Percentiles rank a stretch among this genome's conserved stretches.
Conservation (phyloP, 2,329 filamentous ascomycete species). For the Xylariaceae sp. region DNA sequence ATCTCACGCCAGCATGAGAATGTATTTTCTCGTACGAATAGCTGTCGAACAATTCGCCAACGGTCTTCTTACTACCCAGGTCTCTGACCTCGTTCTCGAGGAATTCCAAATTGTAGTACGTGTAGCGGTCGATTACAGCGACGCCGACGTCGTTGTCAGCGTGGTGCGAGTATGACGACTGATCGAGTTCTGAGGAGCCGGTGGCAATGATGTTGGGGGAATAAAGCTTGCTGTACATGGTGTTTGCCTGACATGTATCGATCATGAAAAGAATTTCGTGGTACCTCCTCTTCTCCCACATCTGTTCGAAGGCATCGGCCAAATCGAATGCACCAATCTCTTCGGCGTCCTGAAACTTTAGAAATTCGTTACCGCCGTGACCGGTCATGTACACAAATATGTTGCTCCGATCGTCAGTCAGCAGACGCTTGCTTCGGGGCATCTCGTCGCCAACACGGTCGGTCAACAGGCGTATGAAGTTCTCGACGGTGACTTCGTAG, state of each 20-base stretch:
- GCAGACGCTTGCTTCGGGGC: slow-evolving; percentile 85
- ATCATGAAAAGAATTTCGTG: slow-evolving; percentile 99
- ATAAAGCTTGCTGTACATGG: slow-evolving; percentile 98
- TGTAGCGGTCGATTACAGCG: slow-evolving; percentile 96
- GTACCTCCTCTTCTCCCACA: slow-evolving; percentile 99
- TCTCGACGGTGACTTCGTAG: slow-evolving; percentile 98
- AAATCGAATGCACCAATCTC: slow-evolving; percentile 96
- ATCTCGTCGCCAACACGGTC: slow-evolving; percentile 93
- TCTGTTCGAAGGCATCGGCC: slow-evolving; percentile 96
- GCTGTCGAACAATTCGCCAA: slow-evolving; percentile 93
- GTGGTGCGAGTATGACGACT: slow-evolving; percentile 96
- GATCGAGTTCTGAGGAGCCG: slow-evolving; percentile 91
- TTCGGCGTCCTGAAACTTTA: slow-evolving; percentile 98
- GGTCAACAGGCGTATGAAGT: slow-evolving; percentile 92
- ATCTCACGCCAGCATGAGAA: slow-evolving; percentile 83
- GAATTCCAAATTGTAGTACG: slow-evolving; percentile 97
- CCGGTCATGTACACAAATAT: slow-evolving; percentile 99
- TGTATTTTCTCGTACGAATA: slow-evolving; percentile 96
- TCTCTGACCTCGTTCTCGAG: slow-evolving; percentile 86
- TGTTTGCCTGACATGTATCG: slow-evolving; percentile 98
- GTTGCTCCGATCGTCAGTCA: slow-evolving; percentile 94
- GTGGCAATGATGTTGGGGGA: slow-evolving; percentile 97
- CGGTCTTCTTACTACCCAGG: slow-evolving; percentile 78
- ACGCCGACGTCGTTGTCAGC: slow-evolving; percentile 97
- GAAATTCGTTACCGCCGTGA: slow-evolving; percentile 93